A percentile compares a stretch with the other conserved stretches of the same genome.
phyloP scores from a whole-genome alignment of 2,329 filamentous ascomycete genomes.

The Diplodia intermedia region DNA sequence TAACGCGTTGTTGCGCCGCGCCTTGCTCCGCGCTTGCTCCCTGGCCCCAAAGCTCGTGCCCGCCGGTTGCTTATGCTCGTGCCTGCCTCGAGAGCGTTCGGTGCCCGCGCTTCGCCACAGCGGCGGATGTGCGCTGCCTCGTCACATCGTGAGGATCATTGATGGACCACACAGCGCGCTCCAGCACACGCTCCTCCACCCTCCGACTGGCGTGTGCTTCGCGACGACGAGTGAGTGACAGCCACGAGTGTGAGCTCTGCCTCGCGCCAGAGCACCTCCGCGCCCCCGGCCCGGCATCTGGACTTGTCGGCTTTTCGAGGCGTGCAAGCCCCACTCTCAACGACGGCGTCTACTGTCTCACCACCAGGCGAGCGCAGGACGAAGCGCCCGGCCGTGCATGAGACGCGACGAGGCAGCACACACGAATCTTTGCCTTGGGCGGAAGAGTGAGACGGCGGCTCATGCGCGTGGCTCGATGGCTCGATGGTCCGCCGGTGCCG shows the following conservation, averaged over 20 bases:
- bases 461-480: conserved; percentile 10
- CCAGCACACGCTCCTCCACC: conserved; percentile 14
- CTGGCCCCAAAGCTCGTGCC: conserved; percentile 5
- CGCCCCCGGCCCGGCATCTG: neutral
- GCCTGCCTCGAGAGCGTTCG: neutral
- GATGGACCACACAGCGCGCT: conserved; percentile 22
- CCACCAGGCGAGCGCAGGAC: conserved; percentile 15
- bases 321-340: conserved; percentile 26
- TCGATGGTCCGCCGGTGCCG: neutral
- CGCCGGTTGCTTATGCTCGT: conserved; percentile 9
- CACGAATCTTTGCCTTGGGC: neutral
- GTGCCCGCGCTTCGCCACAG: conserved; percentile 29
- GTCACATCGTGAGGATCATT: conserved; percentile 31
- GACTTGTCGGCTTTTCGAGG: conserved; percentile 19
- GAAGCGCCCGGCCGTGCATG: conserved; percentile 25
- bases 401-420: conserved; percentile 24
- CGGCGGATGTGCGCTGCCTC: conserved; percentile 21
- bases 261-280: neutral
- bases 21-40: conserved; percentile 24
- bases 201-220: conserved; percentile 18
- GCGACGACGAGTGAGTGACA: conserved; percentile 12
- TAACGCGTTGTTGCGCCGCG: conserved; percentile 14
- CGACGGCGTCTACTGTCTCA: conserved; percentile 29
- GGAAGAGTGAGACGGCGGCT: conserved; percentile 17
- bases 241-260: conserved; percentile 10